phyloP scores from a whole-genome alignment of 2,329 filamentous ascomycete species.

The Pseudonectria foliicola region DNA sequence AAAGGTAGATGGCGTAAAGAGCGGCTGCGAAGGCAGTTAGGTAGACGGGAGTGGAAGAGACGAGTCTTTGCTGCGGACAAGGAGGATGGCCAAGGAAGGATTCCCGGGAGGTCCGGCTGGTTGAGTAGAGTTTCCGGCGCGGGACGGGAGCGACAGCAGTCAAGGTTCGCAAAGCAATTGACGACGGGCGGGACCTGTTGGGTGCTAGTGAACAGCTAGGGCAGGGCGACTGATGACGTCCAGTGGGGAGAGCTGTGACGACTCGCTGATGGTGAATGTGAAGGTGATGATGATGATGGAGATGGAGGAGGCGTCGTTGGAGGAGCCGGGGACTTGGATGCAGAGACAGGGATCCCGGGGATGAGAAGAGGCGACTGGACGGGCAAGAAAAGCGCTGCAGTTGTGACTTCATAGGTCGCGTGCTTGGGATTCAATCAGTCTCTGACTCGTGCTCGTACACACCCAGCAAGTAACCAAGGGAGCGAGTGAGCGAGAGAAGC shows the following conservation, averaged over 20 bases:
- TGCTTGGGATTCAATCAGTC: conserved; percentile 1
- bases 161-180: not conserved
- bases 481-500: no score
- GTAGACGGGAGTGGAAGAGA: conserved; percentile 11
- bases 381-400: conserved; percentile 10
- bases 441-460: no score
- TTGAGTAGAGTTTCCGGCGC: conserved; percentile 5
- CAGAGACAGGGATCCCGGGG: not conserved
- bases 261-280: no score
- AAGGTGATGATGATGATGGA: no score
- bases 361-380: conserved; percentile 7
- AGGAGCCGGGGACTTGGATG: conserved; percentile 4
- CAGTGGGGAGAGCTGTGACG: not conserved
- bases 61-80: conserved; percentile 12
- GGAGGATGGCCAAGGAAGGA: conserved; percentile 1
- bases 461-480: no score
- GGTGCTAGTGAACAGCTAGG: no score
- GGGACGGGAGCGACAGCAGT: not conserved
- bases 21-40: conserved; percentile 7
- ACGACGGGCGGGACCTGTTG: not conserved
- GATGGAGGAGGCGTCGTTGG: not conserved
- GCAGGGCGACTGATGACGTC: not conserved
- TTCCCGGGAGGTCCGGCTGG: conserved; percentile 1
- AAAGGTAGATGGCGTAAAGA: conserved; percentile 10
- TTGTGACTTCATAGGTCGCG: conserved; percentile 17